Evolutionary conservation across 2,329 filamentous ascomycete genomes (phyloP).

Genomic region (Leptographium wingfieldii): DNA sequence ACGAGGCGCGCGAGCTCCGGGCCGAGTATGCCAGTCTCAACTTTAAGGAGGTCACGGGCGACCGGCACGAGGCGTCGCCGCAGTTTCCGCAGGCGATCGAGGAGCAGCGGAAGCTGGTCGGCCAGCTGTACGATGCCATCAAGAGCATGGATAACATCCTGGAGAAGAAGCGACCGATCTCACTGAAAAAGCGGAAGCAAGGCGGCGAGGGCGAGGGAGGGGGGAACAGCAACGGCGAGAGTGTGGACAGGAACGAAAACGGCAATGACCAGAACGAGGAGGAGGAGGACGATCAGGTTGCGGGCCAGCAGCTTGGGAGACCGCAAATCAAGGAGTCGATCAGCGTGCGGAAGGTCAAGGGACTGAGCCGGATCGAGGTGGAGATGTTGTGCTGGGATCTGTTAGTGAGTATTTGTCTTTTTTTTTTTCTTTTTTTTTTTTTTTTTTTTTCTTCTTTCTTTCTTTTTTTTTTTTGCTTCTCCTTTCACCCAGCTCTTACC

Average conservation of each 20-base stretch:
- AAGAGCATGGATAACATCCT: conserved; percentile 10
- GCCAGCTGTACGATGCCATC: conserved; percentile 17
- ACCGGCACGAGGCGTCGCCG: background rate
- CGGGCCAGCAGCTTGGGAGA: background rate
- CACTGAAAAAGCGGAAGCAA: background rate
- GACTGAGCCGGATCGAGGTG: conserved; percentile 11
- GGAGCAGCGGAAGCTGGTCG: conserved; percentile 15
- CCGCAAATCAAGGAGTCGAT: conserved; percentile 7
- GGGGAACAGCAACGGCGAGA: background rate
- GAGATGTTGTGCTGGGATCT: conserved; percentile 13
- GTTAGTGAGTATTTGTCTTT: conserved; percentile 4
- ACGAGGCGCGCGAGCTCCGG: conserved; percentile 6
- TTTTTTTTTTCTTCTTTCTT: too few relatives aligned
- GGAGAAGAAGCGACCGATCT: conserved; percentile 6
- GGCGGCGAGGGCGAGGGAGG: background rate
- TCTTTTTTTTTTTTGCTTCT: too few relatives aligned
- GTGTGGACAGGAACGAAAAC: background rate
- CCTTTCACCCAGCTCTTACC: background rate
- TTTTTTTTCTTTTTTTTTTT: background rate
- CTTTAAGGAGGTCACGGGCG: conserved; percentile 1
- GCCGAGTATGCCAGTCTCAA: conserved; percentile 11
- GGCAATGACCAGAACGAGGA: background rate
- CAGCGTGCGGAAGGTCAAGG: conserved; percentile 12
- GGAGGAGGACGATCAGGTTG: too few relatives aligned
- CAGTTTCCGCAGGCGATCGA: conserved; percentile 8